Evolutionary conservation across 805 yeast species (phyloP), one percentile per base, ranked within the genome.

Genomic region (Middelhovenomyces tepae): DNA sequence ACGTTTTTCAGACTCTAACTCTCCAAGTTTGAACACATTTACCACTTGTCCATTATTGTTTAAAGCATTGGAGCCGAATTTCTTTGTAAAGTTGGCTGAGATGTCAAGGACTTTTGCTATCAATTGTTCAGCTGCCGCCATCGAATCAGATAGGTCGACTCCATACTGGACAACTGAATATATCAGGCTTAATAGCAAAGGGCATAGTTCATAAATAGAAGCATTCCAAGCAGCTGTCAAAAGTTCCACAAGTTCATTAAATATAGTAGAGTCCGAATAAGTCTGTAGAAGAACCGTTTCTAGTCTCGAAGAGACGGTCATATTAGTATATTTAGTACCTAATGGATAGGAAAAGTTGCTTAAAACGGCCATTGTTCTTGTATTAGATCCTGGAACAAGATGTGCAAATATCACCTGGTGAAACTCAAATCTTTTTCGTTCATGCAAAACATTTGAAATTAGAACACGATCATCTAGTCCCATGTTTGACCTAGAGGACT

Each of bases 341-440:
- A 31, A 6, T 6, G 27, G 13, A 25, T 31, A 29, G 5, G 27
- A 11, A 7, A 31, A 25, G 7, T 16, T 31, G 16, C 19, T 26
- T 6, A 29, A 19, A 17, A 29, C 14, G 6, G 21, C 32, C 27
- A 29, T 11, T 4, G 32, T 17, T 8, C 13, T 16, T 11, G 14
- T 19, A n/a, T 29, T 19, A 10, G 27, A 6, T 10, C 32, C 32
- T 4, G 32, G 27, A 6, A 29, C 32, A 4, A 19, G 16, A 8
- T 16, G 27, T 16, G 16, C 22, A 11, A 19, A 20, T n/a, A 20
- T 9, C 13, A 29, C 9, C n/a, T 19, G 14, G 32, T 9, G 22
- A 13, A 29, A 29, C 27, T 29, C 32, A 10, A 29, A 27, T 11
- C 13, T 18, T 16, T 27, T n/a, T n/a, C n/a, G n/a, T n/a, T n/a